Evolutionary conservation across 169 alveolate genomes (phyloP).

Genomic region (Eimeria sp.): DNA sequence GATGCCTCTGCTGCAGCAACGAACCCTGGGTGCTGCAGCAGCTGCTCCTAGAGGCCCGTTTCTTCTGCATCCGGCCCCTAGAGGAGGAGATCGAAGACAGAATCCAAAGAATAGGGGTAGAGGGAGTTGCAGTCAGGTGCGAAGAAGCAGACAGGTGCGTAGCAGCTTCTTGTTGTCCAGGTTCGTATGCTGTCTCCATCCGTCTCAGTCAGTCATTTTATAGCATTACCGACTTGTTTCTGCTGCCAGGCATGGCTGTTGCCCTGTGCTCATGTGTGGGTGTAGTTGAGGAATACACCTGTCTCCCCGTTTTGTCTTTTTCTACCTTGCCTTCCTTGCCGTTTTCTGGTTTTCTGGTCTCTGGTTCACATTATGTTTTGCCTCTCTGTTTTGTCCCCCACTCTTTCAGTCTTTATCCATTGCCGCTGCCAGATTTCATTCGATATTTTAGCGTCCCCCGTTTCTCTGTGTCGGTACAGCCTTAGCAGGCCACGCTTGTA

Average conservation of each 20-base stretch:
- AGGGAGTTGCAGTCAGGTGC: conserved; percentile 10
- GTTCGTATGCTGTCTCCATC: not conserved
- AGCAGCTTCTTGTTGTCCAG: not conserved
- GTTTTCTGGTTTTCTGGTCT: too few species aligned
- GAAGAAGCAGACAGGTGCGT: conserved; percentile 24
- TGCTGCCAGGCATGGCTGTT: not conserved
- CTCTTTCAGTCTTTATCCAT: not conserved
- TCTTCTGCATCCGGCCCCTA: conserved; percentile 56
- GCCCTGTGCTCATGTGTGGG: not conserved
- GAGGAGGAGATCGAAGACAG: conserved; percentile 25
- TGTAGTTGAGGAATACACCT: not conserved
- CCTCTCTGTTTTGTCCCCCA: not conserved
- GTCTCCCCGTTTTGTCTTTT: not conserved
- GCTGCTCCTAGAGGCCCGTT: conserved; percentile 74
- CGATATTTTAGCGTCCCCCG: not conserved
- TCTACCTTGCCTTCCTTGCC: too few species aligned
- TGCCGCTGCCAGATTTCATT: not conserved
- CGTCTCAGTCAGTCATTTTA: not conserved
- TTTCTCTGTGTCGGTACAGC: not conserved
- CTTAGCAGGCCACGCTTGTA: not conserved
- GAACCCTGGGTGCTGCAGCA: conserved; percentile 65
- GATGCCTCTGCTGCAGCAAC: conserved; percentile 45
- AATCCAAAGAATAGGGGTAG: not conserved
- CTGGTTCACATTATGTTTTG: too few species aligned
- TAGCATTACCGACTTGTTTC: not conserved